Evolutionary conservation across 2,329 filamentous ascomycete species (phyloP).

Genomic region (Davidsoniella virescens): DNA sequence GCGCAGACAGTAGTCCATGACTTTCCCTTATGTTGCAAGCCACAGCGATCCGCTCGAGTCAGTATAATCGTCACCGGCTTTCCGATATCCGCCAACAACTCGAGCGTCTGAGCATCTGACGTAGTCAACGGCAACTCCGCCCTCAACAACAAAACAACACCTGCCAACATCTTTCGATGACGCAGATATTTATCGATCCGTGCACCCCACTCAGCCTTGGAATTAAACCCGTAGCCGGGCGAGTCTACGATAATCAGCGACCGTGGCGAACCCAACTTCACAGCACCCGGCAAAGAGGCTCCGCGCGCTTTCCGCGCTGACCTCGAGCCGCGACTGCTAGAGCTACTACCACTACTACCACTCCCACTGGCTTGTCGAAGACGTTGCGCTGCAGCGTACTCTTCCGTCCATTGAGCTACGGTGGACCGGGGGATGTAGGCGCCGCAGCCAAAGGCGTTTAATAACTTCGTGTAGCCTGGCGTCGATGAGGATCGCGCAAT

Average conservation of each 20-base stretch:
- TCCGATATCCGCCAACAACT: constrained; percentile 28
- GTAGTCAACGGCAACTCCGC: constrained; percentile 34
- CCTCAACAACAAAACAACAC: constrained; percentile 37
- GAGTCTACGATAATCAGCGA: constrained; percentile 35
- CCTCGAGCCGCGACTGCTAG: constrained; percentile 19
- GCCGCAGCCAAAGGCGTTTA: constrained; percentile 41
- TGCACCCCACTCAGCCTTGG: constrained; percentile 33
- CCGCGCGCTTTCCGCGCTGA: not conserved
- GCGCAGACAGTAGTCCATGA: constrained; percentile 18
- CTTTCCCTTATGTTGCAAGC: constrained; percentile 11
- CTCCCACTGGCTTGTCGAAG: not conserved
- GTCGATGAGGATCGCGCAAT: constrained; percentile 33
- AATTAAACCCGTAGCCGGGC: constrained; percentile 33
- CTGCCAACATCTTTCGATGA: constrained; percentile 29
- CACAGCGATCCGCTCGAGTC: constrained; percentile 39
- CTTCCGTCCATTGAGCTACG: constrained; percentile 1
- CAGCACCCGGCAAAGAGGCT: no score
- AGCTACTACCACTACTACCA: constrained; percentile 4
- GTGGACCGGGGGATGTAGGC: constrained; percentile 18
- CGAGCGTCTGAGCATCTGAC: constrained; percentile 31
- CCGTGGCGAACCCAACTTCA: constrained; percentile 21
- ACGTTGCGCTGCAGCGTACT: not conserved
- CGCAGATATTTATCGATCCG: constrained; percentile 35
- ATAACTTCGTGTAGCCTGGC: constrained; percentile 36
- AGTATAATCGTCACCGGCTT: constrained; percentile 34